Percentiles rank a stretch among this genome's conserved stretches.
Conservation (phyloP, 371 early-diverging fungal species). For the Mucor piriformis region DNA sequence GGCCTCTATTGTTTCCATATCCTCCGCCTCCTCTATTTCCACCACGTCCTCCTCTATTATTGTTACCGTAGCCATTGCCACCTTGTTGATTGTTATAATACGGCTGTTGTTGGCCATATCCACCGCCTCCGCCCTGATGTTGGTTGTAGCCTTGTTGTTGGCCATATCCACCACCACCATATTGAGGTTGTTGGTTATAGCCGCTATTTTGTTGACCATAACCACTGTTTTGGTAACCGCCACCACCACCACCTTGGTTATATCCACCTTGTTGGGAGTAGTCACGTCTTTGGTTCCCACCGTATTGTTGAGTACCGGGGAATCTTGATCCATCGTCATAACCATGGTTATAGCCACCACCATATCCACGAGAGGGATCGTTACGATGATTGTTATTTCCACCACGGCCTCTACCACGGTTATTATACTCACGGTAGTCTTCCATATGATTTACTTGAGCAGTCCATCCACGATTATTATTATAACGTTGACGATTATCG, state of each 20-base stretch:
- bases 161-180: constrained; percentile 26
- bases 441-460: constrained; percentile 51
- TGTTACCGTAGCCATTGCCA: constrained; percentile 24
- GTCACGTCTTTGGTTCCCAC: constrained; percentile 28
- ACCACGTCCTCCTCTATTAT: constrained; percentile 24
- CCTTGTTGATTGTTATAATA: constrained; percentile 21
- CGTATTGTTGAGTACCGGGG: constrained; percentile 17
- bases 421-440: constrained; percentile 44
- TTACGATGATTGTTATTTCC: constrained; percentile 23
- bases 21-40: constrained; percentile 21
- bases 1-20: constrained; percentile 23
- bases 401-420: constrained; percentile 14
- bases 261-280: constrained; percentile 3
- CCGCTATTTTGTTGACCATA: constrained; percentile 13
- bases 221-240: constrained; percentile 5
- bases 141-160: constrained; percentile 21
- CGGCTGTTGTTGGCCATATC: constrained; percentile 6
- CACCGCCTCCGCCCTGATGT: constrained; percentile 14
- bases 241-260: constrained; percentile 9
- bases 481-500: constrained; percentile 28
- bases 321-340: constrained; percentile 21
- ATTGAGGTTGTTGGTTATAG: constrained; percentile 4
- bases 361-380: constrained; percentile 33
- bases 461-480: constrained; percentile 41
- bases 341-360: constrained; percentile 30